Evolutionary conservation across 2,329 filamentous ascomycete genomes (phyloP), one percentile per base, ranked within the genome.

Genomic region (Sphaerulina populicola): DNA sequence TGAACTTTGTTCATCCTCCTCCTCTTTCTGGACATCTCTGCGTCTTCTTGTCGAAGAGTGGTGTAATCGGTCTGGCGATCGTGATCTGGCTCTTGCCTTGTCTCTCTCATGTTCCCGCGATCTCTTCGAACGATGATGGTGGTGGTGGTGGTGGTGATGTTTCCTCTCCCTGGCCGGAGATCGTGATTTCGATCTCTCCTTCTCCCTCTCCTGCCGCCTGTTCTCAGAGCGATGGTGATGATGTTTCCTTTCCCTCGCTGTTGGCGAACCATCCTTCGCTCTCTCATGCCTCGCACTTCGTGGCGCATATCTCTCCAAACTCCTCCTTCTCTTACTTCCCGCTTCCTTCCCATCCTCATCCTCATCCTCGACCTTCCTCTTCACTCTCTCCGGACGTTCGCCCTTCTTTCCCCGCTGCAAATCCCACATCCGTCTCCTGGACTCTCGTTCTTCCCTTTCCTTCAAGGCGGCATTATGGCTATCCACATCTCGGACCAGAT

Each of bases 401-500:
- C 31, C 31, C 39, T 47, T 42, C 30, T 55, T 57, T 21, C 39
- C 29, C 18, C 44, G 49, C 44, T 57, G 57, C 39, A 90, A 70
- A 49, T 76, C 74, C 58, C 79, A 78, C 49, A 94, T 76, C 15
- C 88, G 81, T 3, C 81, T 81, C 55, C 77, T 77, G 0, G 88
- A 82, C 58, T 97, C 90, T 43, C 85, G 81, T 23, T 83, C 82
- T 67, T 97, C 91, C 64, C 84, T 94, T 0, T 86, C 87, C 14
- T 88, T 79, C 29, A 97, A 74, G 0, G 88, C 86, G 21, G 86
- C 82, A 76, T 98, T 98, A 70, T 98, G 91, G 48, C 71, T 85
- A 61, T 94, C 86, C 7, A 88, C 94, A 59, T 93, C 86, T 57
- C 84, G 85, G 55, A 98, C 88, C 51, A 97, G 86, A 62, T 93